Percentiles rank a stretch among this genome's conserved stretches.
phyloP scores from a whole-genome alignment of 805 yeast species.

The Metschnikowia reukaufii region DNA sequence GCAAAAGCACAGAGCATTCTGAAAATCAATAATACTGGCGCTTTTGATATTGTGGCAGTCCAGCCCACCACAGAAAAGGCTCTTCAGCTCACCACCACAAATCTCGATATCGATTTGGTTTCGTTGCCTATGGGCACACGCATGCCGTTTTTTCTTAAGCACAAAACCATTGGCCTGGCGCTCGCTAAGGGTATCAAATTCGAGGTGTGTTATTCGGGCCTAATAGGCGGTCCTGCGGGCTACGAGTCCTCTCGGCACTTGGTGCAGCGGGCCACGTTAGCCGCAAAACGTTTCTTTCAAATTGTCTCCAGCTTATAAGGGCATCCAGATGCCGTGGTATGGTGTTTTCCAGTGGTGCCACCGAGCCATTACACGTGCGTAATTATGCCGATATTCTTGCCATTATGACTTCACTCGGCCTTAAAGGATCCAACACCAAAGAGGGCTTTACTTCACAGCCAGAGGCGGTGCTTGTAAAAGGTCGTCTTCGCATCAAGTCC shows the following conservation, averaged over 20 bases:
- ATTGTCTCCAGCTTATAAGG: slow-evolving; percentile 71
- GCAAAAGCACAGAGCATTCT: slow-evolving; percentile 67
- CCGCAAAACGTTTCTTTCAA: slow-evolving; percentile 66
- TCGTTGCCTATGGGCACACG: slow-evolving; percentile 66
- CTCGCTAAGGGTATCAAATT: slow-evolving; percentile 77
- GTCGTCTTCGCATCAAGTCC: slow-evolving; percentile 68
- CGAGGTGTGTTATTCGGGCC: slow-evolving; percentile 69
- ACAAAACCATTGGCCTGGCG: slow-evolving; percentile 82
- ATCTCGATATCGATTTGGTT: slow-evolving; percentile 77
- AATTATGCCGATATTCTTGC: slow-evolving; percentile 67
- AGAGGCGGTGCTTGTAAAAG: slow-evolving; percentile 64
- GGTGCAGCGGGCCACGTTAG: slow-evolving; percentile 32
- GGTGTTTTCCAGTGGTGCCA: slow-evolving; percentile 76
- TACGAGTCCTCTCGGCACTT: slow-evolving; percentile 21
- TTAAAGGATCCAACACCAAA: slow-evolving; percentile 61
- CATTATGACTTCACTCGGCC: slow-evolving; percentile 66
- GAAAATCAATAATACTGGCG: slow-evolving; percentile 36
- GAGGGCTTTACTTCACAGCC: slow-evolving; percentile 61
- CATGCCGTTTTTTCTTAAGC: slow-evolving; percentile 75
- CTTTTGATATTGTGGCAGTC: slow-evolving; percentile 78
- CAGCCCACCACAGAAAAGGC: slow-evolving; percentile 80
- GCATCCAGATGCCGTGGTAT: slow-evolving; percentile 82
- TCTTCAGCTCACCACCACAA: slow-evolving; percentile 68
- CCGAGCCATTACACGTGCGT: slow-evolving; percentile 55
- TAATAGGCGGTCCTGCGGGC: slow-evolving; percentile 43